Conservation (phyloP, 768 basidiomycete genomes). For the Pleurotus platypus region DNA sequence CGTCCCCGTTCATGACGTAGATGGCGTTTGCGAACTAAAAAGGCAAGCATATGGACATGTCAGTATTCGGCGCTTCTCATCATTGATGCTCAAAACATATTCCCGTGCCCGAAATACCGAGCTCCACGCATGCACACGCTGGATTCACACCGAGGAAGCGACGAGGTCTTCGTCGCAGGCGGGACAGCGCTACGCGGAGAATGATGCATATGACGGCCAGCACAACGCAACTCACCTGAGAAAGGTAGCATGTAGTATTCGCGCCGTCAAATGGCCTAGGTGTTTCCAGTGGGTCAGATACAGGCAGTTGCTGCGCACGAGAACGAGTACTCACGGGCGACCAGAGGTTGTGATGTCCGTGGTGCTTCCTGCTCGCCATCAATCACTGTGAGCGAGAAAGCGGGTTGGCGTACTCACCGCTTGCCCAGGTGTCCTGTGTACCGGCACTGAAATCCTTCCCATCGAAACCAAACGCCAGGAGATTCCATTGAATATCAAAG, state of each 20-base stretch:
- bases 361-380: constrained; percentile 38
- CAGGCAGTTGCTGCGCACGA: constrained; percentile 1
- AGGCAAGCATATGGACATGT: constrained; percentile 7
- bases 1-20: constrained; percentile 80
- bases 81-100: too few relatives aligned
- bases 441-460: constrained; percentile 85
- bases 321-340: constrained; percentile 58
- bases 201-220: neutral
- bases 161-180: too few relatives aligned
- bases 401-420: constrained; percentile 30
- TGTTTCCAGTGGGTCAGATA: constrained; percentile 3
- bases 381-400: constrained; percentile 11
- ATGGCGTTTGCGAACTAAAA: constrained; percentile 78
- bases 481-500: constrained; percentile 79
- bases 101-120: neutral
- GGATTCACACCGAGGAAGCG: neutral
- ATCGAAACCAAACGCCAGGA: constrained; percentile 81
- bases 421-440: constrained; percentile 62
- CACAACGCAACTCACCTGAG: constrained; percentile 41
- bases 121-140: neutral
- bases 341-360: constrained; percentile 71
- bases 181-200: neutral
- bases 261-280: constrained; percentile 60
- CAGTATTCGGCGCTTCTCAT: constrained; percentile 1
- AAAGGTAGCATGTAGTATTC: constrained; percentile 69